phyloP scores from a whole-genome alignment of 345 rosid species.

The Eucalyptus curtisii region DNA sequence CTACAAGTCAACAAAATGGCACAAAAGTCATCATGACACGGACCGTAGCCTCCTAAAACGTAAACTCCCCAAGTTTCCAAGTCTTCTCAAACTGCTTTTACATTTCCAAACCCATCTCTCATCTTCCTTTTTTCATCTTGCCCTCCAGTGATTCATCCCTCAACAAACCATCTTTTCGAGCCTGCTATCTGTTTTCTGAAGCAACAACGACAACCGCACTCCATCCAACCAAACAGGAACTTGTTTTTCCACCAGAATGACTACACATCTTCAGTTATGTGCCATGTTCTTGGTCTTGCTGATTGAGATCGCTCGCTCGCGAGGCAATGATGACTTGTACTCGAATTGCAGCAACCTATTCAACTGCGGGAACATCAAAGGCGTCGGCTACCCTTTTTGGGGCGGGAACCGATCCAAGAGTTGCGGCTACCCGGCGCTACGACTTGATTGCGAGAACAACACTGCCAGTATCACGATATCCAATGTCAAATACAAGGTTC shows the following conservation, averaged over 20 bases:
- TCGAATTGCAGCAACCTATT: neutral
- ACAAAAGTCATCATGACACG: neutral
- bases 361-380: conserved; percentile 7
- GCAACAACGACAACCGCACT: rapidly evolving
- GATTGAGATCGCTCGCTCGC: neutral
- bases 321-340: neutral
- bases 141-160: neutral
- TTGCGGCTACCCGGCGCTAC: conserved; percentile 10
- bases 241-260: neutral
- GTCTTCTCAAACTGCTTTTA: neutral
- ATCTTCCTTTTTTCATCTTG: no score
- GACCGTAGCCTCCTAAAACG: neutral
- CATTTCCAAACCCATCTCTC: neutral
- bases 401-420: neutral
- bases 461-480: conserved; percentile 5
- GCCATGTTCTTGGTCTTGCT: neutral
- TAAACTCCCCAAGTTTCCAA: neutral
- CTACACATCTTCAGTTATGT: neutral
- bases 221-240: neutral
- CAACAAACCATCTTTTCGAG: neutral
- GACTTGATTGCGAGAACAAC: conserved; percentile 1
- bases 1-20: neutral
- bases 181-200: neutral
- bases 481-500: conserved; percentile 8
- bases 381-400: conserved; percentile 21